Evolutionary conservation across 257 asterid genomes (phyloP).

Genomic region (Solanum paucissectum): DNA sequence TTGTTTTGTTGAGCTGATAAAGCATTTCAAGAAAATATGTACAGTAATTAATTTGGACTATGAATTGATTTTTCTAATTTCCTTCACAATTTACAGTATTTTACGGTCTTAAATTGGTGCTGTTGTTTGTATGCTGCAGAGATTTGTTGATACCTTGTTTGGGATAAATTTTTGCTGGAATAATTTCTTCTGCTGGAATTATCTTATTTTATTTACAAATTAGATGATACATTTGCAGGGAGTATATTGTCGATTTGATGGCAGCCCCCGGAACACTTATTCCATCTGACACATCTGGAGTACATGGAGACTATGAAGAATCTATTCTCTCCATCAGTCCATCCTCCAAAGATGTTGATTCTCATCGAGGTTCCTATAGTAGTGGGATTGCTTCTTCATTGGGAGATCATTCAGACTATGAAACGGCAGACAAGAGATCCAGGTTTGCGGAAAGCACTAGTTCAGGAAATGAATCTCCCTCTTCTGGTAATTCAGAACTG

Average conservation of each 20-base stretch:
- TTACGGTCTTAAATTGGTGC: not conserved
- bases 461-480: slow-evolving; percentile 16
- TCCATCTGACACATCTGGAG: slow-evolving; percentile 74
- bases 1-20: not conserved
- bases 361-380: slow-evolving; percentile 35
- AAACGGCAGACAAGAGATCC: slow-evolving; percentile 18
- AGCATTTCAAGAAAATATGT: not conserved
- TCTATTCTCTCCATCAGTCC: slow-evolving; percentile 16
- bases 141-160: not conserved
- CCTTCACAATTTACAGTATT: not conserved
- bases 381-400: slow-evolving; percentile 23
- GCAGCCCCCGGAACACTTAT: slow-evolving; percentile 96
- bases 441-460: slow-evolving; percentile 17
- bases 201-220: not conserved
- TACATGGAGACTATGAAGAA: slow-evolving; percentile 26
- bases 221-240: slow-evolving; percentile 43
- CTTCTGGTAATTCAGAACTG: slow-evolving; percentile 17
- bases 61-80: not conserved
- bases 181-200: not conserved
- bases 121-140: not conserved
- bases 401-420: slow-evolving; percentile 22
- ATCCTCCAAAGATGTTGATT: slow-evolving; percentile 15
- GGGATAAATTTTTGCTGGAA: not conserved
- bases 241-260: slow-evolving; percentile 92
- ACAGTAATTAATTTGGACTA: not conserved